Evolutionary conservation across 164 flowering plant species (phyloP).

Genomic region (Magnolia changhungtana): DNA sequence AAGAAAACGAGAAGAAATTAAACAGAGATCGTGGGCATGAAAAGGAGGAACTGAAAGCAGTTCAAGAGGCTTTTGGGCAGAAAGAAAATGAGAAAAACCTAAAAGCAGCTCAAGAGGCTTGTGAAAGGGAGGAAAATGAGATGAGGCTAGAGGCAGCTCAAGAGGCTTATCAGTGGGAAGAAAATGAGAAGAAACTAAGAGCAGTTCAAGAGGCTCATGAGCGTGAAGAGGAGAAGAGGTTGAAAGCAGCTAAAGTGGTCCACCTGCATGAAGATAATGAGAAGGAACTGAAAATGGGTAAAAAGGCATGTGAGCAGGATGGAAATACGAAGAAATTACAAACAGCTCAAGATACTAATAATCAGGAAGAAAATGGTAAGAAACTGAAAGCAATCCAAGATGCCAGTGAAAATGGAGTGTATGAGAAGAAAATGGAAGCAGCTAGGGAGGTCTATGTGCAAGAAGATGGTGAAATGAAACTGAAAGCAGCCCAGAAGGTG

Average conservation of each 20-base stretch:
- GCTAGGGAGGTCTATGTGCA: slow-evolving; percentile 12
- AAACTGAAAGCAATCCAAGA: slow-evolving; percentile 10
- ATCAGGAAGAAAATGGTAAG: slow-evolving; percentile 9
- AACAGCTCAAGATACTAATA: neutral
- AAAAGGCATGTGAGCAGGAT: neutral
- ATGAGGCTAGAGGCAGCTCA: slow-evolving; percentile 6
- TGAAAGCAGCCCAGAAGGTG: slow-evolving; percentile 8
- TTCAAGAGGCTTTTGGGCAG: slow-evolving; percentile 11
- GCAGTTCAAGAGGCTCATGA: slow-evolving; percentile 2
- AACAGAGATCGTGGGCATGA: slow-evolving; percentile 1
- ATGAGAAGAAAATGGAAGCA: slow-evolving; percentile 8
- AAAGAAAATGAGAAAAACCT: slow-evolving; percentile 14
- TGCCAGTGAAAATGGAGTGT: slow-evolving; percentile 4
- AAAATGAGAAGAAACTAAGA: slow-evolving; percentile 7
- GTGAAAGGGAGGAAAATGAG: slow-evolving; percentile 6
- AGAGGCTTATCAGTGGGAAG: slow-evolving; percentile 18
- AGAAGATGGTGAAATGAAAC: slow-evolving; percentile 20
- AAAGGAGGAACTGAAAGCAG: slow-evolving; percentile 7
- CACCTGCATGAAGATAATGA: slow-evolving; percentile 14
- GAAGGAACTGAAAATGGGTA: slow-evolving; percentile 6
- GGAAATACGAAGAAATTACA: slow-evolving; percentile 12
- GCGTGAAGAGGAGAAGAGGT: slow-evolving; percentile 10
- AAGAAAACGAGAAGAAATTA: slow-evolving; percentile 17
- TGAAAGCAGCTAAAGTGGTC: slow-evolving; percentile 10
- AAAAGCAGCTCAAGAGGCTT: slow-evolving; percentile 6